Evolutionary conservation across 495 filamentous ascomycete species (phyloP).

Genomic region (Talaromyces adpressus): DNA sequence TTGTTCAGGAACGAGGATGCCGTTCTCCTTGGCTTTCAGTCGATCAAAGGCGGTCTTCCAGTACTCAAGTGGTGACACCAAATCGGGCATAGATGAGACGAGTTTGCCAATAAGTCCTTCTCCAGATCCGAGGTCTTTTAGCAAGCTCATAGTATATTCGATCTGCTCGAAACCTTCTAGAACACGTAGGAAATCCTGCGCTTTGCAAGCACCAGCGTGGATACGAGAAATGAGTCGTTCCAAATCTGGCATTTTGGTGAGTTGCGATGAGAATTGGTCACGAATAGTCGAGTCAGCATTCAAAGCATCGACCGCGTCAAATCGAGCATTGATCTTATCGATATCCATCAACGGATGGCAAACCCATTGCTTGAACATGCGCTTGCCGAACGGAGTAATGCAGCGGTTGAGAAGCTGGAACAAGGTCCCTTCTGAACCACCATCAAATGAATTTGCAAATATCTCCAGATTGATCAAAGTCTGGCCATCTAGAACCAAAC

Average conservation of each 20-base stretch:
- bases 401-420: slow-evolving; percentile 90
- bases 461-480: slow-evolving; percentile 96
- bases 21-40: slow-evolving; percentile 65
- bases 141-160: slow-evolving; percentile 77
- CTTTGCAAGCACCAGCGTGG: slow-evolving; percentile 80
- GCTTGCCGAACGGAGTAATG: slow-evolving; percentile 94
- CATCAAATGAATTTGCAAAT: slow-evolving; percentile 90
- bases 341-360: slow-evolving; percentile 90
- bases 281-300: slow-evolving; percentile 73
- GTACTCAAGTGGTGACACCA: slow-evolving; percentile 61
- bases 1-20: slow-evolving; percentile 74
- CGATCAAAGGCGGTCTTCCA: slow-evolving; percentile 96
- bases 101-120: slow-evolving; percentile 81
- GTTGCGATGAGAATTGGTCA: slow-evolving; percentile 75
- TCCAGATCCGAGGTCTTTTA: slow-evolving; percentile 60
- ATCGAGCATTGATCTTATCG: slow-evolving; percentile 80
- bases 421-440: slow-evolving; percentile 74
- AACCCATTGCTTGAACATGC: slow-evolving; percentile 94
- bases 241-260: slow-evolving; percentile 88
- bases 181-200: slow-evolving; percentile 88
- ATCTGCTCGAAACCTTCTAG: slow-evolving; percentile 97
- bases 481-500: slow-evolving; percentile 90
- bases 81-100: slow-evolving; percentile 75
- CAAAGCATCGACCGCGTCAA: slow-evolving; percentile 91
- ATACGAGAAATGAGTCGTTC: slow-evolving; percentile 92